Conservation (phyloP, 139 green algal species). For the Micractinium conductrix region DNA sequence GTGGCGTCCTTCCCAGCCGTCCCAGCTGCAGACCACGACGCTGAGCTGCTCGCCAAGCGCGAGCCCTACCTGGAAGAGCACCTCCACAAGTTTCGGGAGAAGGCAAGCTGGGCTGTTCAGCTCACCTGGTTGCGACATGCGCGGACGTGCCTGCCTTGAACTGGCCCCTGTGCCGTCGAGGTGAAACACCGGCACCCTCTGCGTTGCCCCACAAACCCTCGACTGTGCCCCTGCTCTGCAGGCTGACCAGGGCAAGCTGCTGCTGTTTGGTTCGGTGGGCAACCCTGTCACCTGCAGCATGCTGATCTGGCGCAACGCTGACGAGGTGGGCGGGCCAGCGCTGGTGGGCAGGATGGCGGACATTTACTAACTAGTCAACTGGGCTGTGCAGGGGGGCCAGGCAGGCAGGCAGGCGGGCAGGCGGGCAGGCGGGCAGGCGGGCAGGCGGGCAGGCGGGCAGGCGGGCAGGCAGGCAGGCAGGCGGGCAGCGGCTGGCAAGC, state of each 20-base stretch:
- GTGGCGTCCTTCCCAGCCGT: too few species aligned
- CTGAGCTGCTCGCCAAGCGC: slow-evolving; percentile 11
- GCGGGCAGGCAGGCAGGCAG: too few species aligned
- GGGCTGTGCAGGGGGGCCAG: too few species aligned
- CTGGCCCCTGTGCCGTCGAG: background rate
- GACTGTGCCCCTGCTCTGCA: background rate
- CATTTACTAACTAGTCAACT: background rate
- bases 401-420: too few species aligned
- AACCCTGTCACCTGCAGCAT: background rate
- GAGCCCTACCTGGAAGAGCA: slow-evolving; percentile 2
- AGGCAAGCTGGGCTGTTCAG: background rate
- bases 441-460: too few species aligned
- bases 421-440: background rate
- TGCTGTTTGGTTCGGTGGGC: slow-evolving; percentile 19
- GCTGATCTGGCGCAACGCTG: slow-evolving; percentile 23
- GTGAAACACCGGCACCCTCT: too few species aligned
- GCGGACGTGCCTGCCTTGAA: background rate
- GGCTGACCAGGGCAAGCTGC: slow-evolving; percentile 3
- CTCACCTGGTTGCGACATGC: too few species aligned
- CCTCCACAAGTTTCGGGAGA: background rate
- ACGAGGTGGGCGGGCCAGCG: too few species aligned
- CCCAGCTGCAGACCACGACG: background rate
- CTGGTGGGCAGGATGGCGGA: too few species aligned
- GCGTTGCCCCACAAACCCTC: too few species aligned
- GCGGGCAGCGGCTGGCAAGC: too few species aligned